Conservation (phyloP, 257 asterid genomes). For the Capsicum baccatum region DNA sequence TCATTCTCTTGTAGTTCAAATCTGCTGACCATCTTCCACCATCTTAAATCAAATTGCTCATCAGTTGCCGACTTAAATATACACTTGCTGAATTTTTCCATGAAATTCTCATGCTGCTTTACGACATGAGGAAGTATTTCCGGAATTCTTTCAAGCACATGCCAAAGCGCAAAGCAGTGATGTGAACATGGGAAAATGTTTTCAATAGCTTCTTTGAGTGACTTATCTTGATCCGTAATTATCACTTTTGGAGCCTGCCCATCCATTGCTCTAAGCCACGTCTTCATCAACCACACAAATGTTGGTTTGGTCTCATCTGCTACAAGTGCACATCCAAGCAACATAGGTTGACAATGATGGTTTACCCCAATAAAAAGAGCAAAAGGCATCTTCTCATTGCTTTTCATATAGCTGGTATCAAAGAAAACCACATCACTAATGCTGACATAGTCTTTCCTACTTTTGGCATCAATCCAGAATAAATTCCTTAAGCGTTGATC, state of each 20-base stretch:
- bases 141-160: conserved; percentile 71
- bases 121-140: conserved; percentile 73
- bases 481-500: conserved; percentile 86
- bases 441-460: conserved; percentile 76
- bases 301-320: conserved; percentile 83
- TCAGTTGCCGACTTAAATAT: conserved; percentile 79
- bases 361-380: conserved; percentile 86
- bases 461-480: conserved; percentile 94
- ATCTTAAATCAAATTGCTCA: conserved; percentile 89
- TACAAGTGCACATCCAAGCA: conserved; percentile 82
- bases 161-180: conserved; percentile 92
- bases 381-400: conserved; percentile 86
- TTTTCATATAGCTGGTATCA: conserved; percentile 73
- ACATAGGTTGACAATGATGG: conserved; percentile 93
- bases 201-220: conserved; percentile 68
- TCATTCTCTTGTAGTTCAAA: conserved; percentile 90
- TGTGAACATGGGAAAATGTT: conserved; percentile 74
- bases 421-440: conserved; percentile 78
- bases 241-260: conserved; percentile 81
- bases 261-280: conserved; percentile 94
- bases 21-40: conserved; percentile 98
- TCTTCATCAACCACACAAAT: conserved; percentile 88
- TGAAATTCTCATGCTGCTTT: conserved; percentile 66
- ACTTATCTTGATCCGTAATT: conserved; percentile 76
- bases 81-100: conserved; percentile 80